Evolutionary conservation across 73 alveolate genomes (phyloP).

Genomic region (Paramecium pentaurelia): DNA sequence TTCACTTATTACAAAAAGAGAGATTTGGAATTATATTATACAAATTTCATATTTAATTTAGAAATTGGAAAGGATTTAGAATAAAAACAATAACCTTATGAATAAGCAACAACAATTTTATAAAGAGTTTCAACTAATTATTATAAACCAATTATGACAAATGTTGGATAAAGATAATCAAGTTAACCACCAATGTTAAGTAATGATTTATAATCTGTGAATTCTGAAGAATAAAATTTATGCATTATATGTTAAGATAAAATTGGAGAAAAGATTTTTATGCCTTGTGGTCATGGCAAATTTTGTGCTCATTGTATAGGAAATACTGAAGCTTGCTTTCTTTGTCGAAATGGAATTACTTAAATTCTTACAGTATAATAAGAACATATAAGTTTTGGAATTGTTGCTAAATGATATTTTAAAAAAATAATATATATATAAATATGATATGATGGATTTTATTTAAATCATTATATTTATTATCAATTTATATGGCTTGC

Average conservation of each 20-base stretch:
- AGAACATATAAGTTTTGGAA: not conserved
- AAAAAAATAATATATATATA: too few relatives aligned
- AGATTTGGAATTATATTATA: not conserved
- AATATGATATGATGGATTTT: not conserved
- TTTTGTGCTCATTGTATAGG: not conserved
- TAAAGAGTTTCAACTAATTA: constrained; percentile 12
- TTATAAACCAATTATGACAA: not conserved
- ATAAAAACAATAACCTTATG: not conserved
- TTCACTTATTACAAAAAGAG: not conserved
- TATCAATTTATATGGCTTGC: not conserved
- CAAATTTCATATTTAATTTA: not conserved
- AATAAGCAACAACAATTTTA: not conserved
- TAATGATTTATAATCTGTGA: not conserved
- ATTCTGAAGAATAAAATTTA: not conserved
- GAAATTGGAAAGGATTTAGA: not conserved
- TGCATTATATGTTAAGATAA: constrained; percentile 1
- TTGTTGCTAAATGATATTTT: not conserved
- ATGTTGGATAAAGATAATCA: not conserved
- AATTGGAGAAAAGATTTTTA: not conserved
- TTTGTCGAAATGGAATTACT: not conserved
- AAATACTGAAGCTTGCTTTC: not conserved
- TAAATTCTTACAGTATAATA: not conserved
- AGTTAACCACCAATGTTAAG: not conserved
- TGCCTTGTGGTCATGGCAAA: constrained; percentile 48
- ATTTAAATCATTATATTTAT: not conserved